Base-by-base conservation (phyloP, 192 early-diverging fungal genomes). In the Backusella circina region DNA sequence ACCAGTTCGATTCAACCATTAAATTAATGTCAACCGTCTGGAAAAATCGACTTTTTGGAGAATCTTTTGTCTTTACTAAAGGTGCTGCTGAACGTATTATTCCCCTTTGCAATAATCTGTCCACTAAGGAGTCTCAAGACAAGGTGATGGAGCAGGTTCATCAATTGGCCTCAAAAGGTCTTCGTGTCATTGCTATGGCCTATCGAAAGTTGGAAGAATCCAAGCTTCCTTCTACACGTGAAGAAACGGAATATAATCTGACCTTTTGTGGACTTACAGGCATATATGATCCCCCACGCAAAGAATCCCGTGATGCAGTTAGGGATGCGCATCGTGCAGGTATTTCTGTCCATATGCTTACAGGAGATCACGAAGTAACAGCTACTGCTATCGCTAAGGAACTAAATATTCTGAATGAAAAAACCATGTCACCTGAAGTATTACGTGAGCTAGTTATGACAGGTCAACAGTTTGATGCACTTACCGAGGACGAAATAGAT, bases 321-420 rank as follows among this genome's bases (percentile, higher is more conserved):
- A 76, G 86, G 65, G 88, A 89, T 71, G 95, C 95, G 71, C 93
- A 96, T 70, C 80, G 85, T n/a, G 96, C 97, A 5, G 97, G 97
- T 13, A 96, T 98, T 75, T 88, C 89, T 38, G 96, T 98, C 16
- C 91, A 95, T 66, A 98, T 98, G 96, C 88, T 98, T 54, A 98
- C 97, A 0, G 96, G 96, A 65, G 96, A 98, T 73, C 97, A 98
- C 76, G 88, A 93, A 3, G 84, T 90, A 33, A 97, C 95, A 0
- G 96, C 95, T 2, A 86, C 91, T 2, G 95, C 97, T 0, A 98
- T 98, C 82, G 95, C 96, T 18, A 90, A 90, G 51, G 88, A 98
- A 75, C 82, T 97, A 13, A 91, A 93, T 33, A 95, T 97, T 73
- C 79, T 96, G 54, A 71, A 79, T 51, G 73, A 67, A 38, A 18